Conservation (phyloP, 768 basidiomycete species). For the Tricholoma furcatifolium region DNA sequence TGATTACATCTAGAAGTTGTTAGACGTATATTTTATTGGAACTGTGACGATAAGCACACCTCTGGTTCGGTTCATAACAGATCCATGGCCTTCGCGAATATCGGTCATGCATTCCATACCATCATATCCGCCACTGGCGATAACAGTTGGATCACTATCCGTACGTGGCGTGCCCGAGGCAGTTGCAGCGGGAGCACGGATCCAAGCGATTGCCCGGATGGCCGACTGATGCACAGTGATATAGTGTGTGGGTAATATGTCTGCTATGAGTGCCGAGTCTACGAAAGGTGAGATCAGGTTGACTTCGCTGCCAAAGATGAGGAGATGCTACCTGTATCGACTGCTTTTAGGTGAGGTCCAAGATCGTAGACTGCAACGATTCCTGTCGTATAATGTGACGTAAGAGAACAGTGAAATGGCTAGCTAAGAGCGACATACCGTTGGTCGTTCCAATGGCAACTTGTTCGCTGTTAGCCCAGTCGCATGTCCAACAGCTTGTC, state of each 20-base stretch:
- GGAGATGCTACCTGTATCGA: slow-evolving; percentile 28
- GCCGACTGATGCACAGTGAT: slow-evolving; percentile 76
- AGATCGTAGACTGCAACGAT: slow-evolving; percentile 60
- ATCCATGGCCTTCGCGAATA: slow-evolving; percentile 65
- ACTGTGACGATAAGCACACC: slow-evolving; percentile 37
- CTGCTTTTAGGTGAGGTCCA: slow-evolving; percentile 37
- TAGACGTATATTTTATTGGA: neutral
- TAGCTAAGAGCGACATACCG: slow-evolving; percentile 41
- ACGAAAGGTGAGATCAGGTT: neutral
- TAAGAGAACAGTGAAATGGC: slow-evolving; percentile 47
- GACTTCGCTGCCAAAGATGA: neutral
- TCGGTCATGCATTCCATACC: slow-evolving; percentile 77
- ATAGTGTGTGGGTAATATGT: slow-evolving; percentile 69
- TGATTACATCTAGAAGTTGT: slow-evolving; percentile 60
- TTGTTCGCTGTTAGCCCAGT: slow-evolving; percentile 87
- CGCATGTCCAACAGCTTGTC: slow-evolving; percentile 73
- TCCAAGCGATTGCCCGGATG: slow-evolving; percentile 74
- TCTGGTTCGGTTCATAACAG: slow-evolving; percentile 75
- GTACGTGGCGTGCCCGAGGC: slow-evolving; percentile 43
- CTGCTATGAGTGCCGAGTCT: slow-evolving; percentile 30
- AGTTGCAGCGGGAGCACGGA: slow-evolving; percentile 59
- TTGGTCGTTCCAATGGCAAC: slow-evolving; percentile 84
- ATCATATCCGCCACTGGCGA: slow-evolving; percentile 80
- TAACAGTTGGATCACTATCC: slow-evolving; percentile 64
- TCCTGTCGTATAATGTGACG: slow-evolving; percentile 52